Percentiles rank a stretch among this genome's conserved stretches.
Conservation (phyloP, 2,329 filamentous ascomycete species). For the Xylaria hypoxylon region DNA sequence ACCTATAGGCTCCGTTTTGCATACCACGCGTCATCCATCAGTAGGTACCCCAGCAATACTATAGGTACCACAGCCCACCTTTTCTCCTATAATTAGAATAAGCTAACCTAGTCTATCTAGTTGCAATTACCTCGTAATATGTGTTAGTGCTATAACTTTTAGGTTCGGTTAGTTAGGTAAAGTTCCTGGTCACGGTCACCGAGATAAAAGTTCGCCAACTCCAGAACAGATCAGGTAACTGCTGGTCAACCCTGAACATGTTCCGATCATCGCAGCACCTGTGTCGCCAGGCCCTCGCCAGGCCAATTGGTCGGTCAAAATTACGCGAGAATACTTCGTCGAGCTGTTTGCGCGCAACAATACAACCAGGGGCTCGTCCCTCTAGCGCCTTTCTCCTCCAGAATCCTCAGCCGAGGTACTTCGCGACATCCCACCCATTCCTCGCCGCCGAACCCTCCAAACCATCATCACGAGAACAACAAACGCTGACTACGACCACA, state of each 20-base stretch:
- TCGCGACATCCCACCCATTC: conserved; percentile 23
- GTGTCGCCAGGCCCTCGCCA: conserved; percentile 27
- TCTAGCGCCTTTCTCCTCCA: background rate
- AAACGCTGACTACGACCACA: background rate
- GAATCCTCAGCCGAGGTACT: conserved; percentile 24
- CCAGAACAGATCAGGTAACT: background rate
- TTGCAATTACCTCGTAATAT: no score
- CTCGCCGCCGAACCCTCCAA: conserved; percentile 19
- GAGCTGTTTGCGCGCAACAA: background rate
- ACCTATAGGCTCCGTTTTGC: no score
- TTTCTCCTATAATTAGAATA: no score
- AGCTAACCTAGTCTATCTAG: no score
- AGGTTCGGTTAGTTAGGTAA: no score
- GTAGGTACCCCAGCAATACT: no score
- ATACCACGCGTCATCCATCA: no score
- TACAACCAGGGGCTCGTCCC: background rate
- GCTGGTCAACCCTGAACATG: conserved; percentile 24
- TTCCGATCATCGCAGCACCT: conserved; percentile 31
- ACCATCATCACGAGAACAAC: background rate
- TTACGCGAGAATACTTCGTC: background rate
- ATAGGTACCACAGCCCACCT: no score
- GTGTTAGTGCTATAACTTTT: no score
- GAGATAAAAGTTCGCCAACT: background rate
- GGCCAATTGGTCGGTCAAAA: conserved; percentile 15
- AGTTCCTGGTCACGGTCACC: background rate